These are phyloP conservation scores for Trametes meyenii DNA, from an alignment of 768 basidiomycete species.

Conservation along the genomic window DNA sequence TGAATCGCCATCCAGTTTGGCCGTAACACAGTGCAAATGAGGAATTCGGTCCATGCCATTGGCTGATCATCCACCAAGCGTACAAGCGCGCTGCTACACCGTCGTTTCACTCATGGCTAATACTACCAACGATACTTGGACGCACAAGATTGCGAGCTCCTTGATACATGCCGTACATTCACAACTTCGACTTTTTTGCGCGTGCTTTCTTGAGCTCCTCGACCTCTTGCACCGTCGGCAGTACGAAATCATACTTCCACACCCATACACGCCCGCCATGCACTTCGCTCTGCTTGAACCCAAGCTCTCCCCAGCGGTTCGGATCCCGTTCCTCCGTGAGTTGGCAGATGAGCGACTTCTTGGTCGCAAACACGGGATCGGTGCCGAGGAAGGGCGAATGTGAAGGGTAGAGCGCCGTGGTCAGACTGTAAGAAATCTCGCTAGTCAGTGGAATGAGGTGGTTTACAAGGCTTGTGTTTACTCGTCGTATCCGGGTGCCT, in stretches of 20 bases:
- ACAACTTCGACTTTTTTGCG: conserved; percentile 20
- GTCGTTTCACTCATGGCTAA: neutral
- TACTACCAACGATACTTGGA: conserved; percentile 2
- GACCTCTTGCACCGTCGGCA: conserved; percentile 35
- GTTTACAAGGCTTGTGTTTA: conserved; percentile 13
- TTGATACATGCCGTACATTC: neutral
- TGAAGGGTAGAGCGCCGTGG: conserved; percentile 38
- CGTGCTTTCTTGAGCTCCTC: conserved; percentile 27
- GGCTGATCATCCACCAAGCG: neutral
- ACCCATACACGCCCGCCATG: conserved; percentile 36
- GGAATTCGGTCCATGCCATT: conserved; percentile 8
- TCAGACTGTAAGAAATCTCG: conserved; percentile 26
- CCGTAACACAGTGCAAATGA: neutral
- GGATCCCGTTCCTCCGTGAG: conserved; percentile 34
- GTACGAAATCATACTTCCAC: conserved; percentile 37
- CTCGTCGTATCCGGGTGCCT: conserved; percentile 40
- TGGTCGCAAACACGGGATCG: conserved; percentile 40
- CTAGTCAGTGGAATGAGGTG: neutral
- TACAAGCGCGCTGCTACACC: neutral
- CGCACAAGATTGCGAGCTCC: conserved; percentile 11
- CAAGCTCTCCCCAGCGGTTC: conserved; percentile 32
- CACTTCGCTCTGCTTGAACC: conserved; percentile 37
- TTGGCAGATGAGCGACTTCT: conserved; percentile 37
- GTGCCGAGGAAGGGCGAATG: conserved; percentile 41
- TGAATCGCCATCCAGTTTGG: too few relatives aligned